phyloP scores from a whole-genome alignment of 2,329 filamentous ascomycete species.

The Pseudogymnoascus sp. region DNA sequence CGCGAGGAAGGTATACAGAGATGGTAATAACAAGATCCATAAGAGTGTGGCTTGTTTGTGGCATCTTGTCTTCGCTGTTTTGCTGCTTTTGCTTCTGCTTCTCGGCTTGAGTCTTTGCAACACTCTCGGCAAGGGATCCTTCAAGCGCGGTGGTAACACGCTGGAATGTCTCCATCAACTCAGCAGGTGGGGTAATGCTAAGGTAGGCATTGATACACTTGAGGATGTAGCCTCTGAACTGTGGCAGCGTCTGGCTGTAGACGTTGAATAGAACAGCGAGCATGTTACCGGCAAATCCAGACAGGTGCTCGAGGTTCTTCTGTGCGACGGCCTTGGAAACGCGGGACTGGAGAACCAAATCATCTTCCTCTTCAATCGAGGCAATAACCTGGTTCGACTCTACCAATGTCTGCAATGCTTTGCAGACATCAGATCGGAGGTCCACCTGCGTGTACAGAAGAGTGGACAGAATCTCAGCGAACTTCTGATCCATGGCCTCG shows the following conservation, averaged over 20 bases:
- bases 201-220: slow-evolving; percentile 93
- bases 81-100: slow-evolving; percentile 55
- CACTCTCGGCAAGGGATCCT: slow-evolving; percentile 52
- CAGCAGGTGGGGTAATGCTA: slow-evolving; percentile 71
- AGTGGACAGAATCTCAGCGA: slow-evolving; percentile 86
- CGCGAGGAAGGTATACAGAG: slow-evolving; percentile 81
- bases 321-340: slow-evolving; percentile 67
- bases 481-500: slow-evolving; percentile 72
- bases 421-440: slow-evolving; percentile 79
- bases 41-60: slow-evolving; percentile 85
- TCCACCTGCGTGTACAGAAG: slow-evolving; percentile 88
- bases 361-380: slow-evolving; percentile 56
- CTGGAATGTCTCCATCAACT: slow-evolving; percentile 81
- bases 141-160: slow-evolving; percentile 81
- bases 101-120: slow-evolving; percentile 55
- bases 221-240: slow-evolving; percentile 82
- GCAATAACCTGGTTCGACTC: slow-evolving; percentile 84
- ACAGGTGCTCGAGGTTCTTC: slow-evolving; percentile 75
- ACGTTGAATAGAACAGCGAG: slow-evolving; percentile 98
- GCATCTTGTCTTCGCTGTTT: slow-evolving; percentile 61
- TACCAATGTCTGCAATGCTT: slow-evolving; percentile 74
- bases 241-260: slow-evolving; percentile 90
- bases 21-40: slow-evolving; percentile 98
- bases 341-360: slow-evolving; percentile 69
- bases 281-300: slow-evolving; percentile 75